Evolutionary conservation across 2,329 filamentous ascomycete genomes (phyloP).

Genomic region (Seiridium cupressi): DNA sequence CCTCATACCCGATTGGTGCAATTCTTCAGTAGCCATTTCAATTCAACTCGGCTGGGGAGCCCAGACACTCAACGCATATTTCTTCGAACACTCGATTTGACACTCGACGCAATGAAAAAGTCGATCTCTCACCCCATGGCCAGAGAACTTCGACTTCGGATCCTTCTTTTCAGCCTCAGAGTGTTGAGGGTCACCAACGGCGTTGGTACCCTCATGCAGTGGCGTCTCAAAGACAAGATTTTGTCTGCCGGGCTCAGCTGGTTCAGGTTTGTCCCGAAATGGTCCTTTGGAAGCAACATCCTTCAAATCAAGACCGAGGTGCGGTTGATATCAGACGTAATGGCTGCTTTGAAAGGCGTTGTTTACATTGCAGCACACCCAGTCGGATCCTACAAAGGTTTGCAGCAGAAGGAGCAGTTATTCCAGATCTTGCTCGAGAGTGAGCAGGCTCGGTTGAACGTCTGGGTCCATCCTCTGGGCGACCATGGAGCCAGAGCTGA

Average conservation of each 20-base stretch:
- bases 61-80: slow-evolving; percentile 80
- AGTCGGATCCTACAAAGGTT: slow-evolving; percentile 57
- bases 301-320: slow-evolving; percentile 93
- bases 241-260: slow-evolving; percentile 83
- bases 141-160: slow-evolving; percentile 86
- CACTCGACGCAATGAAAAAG: slow-evolving; percentile 70
- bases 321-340: slow-evolving; percentile 74
- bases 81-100: slow-evolving; percentile 74
- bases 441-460: slow-evolving; percentile 77
- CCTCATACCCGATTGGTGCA: slow-evolving; percentile 85
- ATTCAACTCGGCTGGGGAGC: slow-evolving; percentile 83
- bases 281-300: slow-evolving; percentile 94
- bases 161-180: slow-evolving; percentile 78
- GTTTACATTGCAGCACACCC: slow-evolving; percentile 55
- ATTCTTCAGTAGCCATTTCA: slow-evolving; percentile 93
- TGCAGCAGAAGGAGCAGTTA: slow-evolving; percentile 81
- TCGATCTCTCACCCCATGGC: slow-evolving; percentile 80
- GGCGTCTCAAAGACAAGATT: slow-evolving; percentile 85
- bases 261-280: slow-evolving; percentile 81
- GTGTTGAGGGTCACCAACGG: slow-evolving; percentile 73
- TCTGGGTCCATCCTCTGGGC: slow-evolving; percentile 85
- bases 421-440: slow-evolving; percentile 77
- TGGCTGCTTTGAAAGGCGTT: slow-evolving; percentile 63
- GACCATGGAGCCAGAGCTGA: slow-evolving; percentile 45
- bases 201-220: slow-evolving; percentile 62